Evolutionary conservation across 345 rosid species (phyloP).

Genomic region (Populus nigra): DNA sequence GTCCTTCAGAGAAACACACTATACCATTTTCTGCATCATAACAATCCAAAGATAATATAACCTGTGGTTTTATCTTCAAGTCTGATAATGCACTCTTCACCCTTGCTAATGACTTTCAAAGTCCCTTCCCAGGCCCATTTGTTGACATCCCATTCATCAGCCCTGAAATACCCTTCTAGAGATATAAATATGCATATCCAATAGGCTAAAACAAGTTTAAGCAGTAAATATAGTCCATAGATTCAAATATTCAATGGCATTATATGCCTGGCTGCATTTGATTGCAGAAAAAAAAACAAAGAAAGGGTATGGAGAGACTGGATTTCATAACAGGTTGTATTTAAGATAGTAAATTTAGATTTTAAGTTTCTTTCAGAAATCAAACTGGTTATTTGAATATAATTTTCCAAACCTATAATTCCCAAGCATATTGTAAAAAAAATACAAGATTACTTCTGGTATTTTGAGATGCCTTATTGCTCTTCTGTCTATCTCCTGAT

Average conservation of each 20-base stretch:
- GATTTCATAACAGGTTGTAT: neutral
- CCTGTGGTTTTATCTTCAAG: slow-evolving; percentile 91
- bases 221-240: neutral
- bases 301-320: neutral
- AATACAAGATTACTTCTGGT: neutral
- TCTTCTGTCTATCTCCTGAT: neutral
- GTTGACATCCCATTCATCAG: slow-evolving; percentile 99
- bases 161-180: slow-evolving; percentile 50
- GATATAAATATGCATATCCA: slow-evolving; percentile 8
- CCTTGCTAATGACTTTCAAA: slow-evolving; percentile 82
- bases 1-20: neutral
- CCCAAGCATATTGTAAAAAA: neutral
- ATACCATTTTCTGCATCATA: slow-evolving; percentile 6
- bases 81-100: slow-evolving; percentile 92
- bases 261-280: neutral
- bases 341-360: neutral
- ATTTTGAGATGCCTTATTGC: neutral
- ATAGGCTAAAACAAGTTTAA: slow-evolving; percentile 4
- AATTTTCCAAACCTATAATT: neutral
- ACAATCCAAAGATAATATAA: slow-evolving; percentile 24
- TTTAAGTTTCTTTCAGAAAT: neutral
- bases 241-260: neutral
- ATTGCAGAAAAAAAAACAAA: neutral
- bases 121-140: slow-evolving; percentile 99
- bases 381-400: neutral